These are phyloP conservation scores for Cladosporium sp. DNA, from an alignment of 2,329 filamentous ascomycete species.

Conservation along the genomic window DNA sequence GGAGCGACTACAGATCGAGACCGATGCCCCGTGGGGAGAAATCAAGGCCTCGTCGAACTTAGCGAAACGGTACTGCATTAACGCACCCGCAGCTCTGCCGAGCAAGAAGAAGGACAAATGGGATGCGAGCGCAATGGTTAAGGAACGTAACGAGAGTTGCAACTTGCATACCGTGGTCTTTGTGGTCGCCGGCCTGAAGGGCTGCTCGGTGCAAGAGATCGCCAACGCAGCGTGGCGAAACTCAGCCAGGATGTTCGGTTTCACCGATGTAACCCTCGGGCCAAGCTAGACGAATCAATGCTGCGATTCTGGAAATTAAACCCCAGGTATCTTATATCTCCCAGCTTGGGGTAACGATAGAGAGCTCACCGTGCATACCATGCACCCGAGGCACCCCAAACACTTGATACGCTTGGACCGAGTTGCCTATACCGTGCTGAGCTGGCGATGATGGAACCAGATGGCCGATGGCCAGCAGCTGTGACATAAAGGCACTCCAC, in stretches of 20 bases:
- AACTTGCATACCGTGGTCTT: conserved; percentile 45
- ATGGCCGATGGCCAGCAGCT: no score
- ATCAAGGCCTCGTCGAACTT: conserved; percentile 35
- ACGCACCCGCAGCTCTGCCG: conserved; percentile 26
- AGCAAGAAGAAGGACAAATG: conserved; percentile 51
- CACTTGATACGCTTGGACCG: neutral
- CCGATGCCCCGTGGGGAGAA: conserved; percentile 48
- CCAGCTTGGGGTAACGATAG: neutral
- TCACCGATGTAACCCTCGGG: conserved; percentile 11
- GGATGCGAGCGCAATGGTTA: conserved; percentile 44
- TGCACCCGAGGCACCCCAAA: neutral
- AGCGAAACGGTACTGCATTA: conserved; percentile 36
- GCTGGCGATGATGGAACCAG: neutral
- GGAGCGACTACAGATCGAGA: conserved; percentile 43
- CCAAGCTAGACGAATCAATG: neutral
- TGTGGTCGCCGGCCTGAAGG: conserved; percentile 48
- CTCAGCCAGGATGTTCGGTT: conserved; percentile 32
- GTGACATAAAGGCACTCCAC: no score
- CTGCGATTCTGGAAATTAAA: neutral
- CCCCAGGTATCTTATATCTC: neutral
- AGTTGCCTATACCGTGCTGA: neutral
- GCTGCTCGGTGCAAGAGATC: conserved; percentile 40
- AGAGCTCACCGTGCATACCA: neutral
- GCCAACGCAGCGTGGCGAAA: conserved; percentile 38
- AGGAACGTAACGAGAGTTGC: conserved; percentile 51